A percentile compares a stretch with the other conserved stretches of the same genome.
Conservation (phyloP, 148 eudicot genomes). For the Polygonum maritimum region DNA sequence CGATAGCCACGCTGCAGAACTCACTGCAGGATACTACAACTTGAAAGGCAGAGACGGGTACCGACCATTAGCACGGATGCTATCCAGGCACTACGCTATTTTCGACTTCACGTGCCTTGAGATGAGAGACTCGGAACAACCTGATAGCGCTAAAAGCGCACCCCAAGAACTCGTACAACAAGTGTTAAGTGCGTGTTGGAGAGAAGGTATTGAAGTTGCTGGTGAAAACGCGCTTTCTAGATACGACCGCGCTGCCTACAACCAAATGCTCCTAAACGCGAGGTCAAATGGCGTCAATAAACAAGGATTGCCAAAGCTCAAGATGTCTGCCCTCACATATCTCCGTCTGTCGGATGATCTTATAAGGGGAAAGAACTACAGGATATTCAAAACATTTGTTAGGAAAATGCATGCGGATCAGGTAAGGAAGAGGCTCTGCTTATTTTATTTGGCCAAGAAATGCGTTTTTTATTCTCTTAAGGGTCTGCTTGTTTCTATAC, state of each 20-base stretch:
- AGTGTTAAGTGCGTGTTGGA: slow-evolving; percentile 78
- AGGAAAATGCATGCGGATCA: slow-evolving; percentile 85
- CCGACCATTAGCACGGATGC: slow-evolving; percentile 80
- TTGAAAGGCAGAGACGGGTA: slow-evolving; percentile 62
- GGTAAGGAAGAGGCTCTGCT: background rate
- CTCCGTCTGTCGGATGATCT: slow-evolving; percentile 65
- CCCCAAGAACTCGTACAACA: slow-evolving; percentile 78
- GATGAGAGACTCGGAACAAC: slow-evolving; percentile 72
- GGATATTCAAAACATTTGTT: slow-evolving; percentile 55
- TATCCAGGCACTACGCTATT: slow-evolving; percentile 54
- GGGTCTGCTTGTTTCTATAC: no score
- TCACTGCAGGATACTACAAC: slow-evolving; percentile 84
- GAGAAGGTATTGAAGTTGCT: slow-evolving; percentile 54
- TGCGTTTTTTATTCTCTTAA: no score
- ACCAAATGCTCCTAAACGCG: slow-evolving; percentile 66
- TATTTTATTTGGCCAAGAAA: no score
- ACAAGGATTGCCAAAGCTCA: slow-evolving; percentile 45
- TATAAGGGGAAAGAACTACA: slow-evolving; percentile 36
- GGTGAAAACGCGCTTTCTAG: slow-evolving; percentile 91
- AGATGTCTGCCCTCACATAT: slow-evolving; percentile 59
- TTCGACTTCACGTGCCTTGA: slow-evolving; percentile 72
- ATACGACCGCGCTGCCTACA: slow-evolving; percentile 66
- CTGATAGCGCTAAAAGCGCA: slow-evolving; percentile 46
- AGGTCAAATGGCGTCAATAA: slow-evolving; percentile 74
- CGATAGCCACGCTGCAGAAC: slow-evolving; percentile 64